These are phyloP conservation scores for Sporisorium reilianum DNA, from an alignment of 1,284 basidiomycete genomes.

Conservation along the genomic window DNA sequence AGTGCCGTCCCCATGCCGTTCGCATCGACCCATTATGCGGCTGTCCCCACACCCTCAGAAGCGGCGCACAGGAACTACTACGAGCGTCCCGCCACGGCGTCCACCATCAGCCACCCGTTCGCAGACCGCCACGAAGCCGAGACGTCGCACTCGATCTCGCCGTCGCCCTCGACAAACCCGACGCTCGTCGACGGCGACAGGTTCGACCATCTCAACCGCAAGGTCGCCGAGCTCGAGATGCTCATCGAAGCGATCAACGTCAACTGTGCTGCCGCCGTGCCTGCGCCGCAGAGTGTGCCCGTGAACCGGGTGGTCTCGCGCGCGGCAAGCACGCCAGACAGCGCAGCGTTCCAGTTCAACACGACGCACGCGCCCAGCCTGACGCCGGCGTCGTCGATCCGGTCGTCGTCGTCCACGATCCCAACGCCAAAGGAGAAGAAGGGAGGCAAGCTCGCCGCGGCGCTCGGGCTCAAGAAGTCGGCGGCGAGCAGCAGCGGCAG, in stretches of 20 bases:
- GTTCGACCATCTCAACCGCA: slow-evolving; percentile 33
- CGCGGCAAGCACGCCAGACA: not conserved
- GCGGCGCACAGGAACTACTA: not conserved
- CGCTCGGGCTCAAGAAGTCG: slow-evolving; percentile 4
- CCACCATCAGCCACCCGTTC: not conserved
- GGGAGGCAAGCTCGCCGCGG: slow-evolving; percentile 8
- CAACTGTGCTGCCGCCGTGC: not conserved
- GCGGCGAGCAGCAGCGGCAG: slow-evolving; percentile 1
- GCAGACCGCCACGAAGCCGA: slow-evolving; percentile 6
- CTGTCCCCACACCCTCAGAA: not conserved
- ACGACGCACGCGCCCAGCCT: not conserved
- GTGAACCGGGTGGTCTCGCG: too few species aligned
- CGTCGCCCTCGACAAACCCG: slow-evolving; percentile 14
- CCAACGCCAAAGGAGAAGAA: not conserved
- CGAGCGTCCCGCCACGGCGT: not conserved
- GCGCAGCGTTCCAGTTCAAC: slow-evolving; percentile 17
- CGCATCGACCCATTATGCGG: too few species aligned
- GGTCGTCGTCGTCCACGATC: not conserved
- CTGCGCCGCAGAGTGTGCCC: too few species aligned
- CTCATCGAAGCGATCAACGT: slow-evolving; percentile 19
- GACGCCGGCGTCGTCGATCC: not conserved
- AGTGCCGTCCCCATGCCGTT: not conserved
- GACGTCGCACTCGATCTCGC: slow-evolving; percentile 1
- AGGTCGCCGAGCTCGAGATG: slow-evolving; percentile 32
- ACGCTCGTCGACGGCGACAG: slow-evolving; percentile 17